Base-by-base conservation (phyloP, 2,329 filamentous ascomycete species). In the Septoria linicola region DNA sequence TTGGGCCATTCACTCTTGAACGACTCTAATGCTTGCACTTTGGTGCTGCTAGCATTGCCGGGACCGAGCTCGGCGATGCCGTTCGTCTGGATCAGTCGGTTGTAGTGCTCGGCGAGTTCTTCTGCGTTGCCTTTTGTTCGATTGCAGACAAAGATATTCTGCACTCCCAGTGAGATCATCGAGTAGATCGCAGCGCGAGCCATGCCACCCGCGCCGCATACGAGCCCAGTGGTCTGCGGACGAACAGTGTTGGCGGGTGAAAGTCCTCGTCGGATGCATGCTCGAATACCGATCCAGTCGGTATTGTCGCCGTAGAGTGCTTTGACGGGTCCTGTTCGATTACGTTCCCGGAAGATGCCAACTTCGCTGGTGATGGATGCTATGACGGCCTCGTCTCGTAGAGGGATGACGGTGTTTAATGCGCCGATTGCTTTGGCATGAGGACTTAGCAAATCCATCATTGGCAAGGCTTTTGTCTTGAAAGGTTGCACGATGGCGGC, bases 251-350 rank as follows among this genome's bases (percentile, higher is more conserved):
- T 82, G 3, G 85, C 84, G 0, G 87, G 87, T 0, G 87, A 89
- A 1, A 90, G 73, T 1, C 86, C 86, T 25, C 85, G 77, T 4
- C 83, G 79, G 35, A 91, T 80, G 63, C 85, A 89, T 2, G 84
- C 85, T 46, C 84, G 76, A 35, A 91, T 87, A 4, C 87, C 87
- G 27, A 89, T 85, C 84, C 87, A 91, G 66, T 91, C 87, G 0
- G 87, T 90, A 53, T 91, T 91, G 52, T 90, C 86, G 1, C 87
- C 88, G 56, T 89, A 88, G 0, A 90, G 73, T 0, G 83, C 85
- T 55, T 80, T 79, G 5, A 89, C 80, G 0, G 82, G 80, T 0
- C 87, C 86, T 1, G 83, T 77, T 36, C 81, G 77, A 55, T 84
- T 84, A 52, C 83, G 77, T 37, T 83, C 76, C 23, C 76, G 72